A percentile compares a stretch with the other conserved stretches of the same genome.
Conservation (phyloP, 2,329 filamentous ascomycete genomes). For the Arthrobotrys pseudoclavata region DNA sequence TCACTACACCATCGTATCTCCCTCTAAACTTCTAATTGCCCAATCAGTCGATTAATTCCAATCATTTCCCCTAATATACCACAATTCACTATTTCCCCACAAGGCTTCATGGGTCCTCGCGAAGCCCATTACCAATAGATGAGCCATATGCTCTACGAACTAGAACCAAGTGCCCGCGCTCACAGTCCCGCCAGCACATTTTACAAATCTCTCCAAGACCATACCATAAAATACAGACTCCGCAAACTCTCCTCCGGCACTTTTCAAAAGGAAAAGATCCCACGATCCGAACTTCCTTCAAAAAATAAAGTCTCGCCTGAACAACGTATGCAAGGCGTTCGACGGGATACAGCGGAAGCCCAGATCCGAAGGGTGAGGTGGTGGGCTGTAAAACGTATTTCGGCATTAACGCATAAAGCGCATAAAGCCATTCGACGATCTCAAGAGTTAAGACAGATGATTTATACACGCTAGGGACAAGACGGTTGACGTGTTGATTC, state of each 20-base stretch:
- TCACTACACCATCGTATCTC: conserved; percentile 21
- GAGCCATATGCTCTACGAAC: conserved; percentile 41
- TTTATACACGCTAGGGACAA: conserved; percentile 47
- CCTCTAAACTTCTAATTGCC: background rate
- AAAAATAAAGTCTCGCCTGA: conserved; percentile 24
- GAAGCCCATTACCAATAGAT: conserved; percentile 22
- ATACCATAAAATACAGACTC: conserved; percentile 42
- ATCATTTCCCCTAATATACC: conserved; percentile 1
- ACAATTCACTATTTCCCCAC: conserved; percentile 24
- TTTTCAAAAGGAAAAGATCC: conserved; percentile 40
- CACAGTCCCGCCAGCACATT: conserved; percentile 22
- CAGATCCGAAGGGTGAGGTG: conserved; percentile 45
- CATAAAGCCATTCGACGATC: conserved; percentile 35
- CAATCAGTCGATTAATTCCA: background rate
- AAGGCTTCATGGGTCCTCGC: conserved; percentile 4
- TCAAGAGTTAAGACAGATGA: conserved; percentile 41
- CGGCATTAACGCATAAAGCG: conserved; percentile 7
- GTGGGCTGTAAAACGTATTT: conserved; percentile 28
- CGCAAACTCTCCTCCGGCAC: conserved; percentile 15
- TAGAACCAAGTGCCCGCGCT: conserved; percentile 31
- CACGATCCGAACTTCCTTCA: conserved; percentile 33
- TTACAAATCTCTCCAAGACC: conserved; percentile 41
- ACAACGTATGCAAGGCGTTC: conserved; percentile 57
- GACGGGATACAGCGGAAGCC: conserved; percentile 33
- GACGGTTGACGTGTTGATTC: conserved; percentile 46